These are phyloP conservation scores for Diaporthe vexans DNA, from an alignment of 2,329 filamentous ascomycete species.

Conservation along the genomic window DNA sequence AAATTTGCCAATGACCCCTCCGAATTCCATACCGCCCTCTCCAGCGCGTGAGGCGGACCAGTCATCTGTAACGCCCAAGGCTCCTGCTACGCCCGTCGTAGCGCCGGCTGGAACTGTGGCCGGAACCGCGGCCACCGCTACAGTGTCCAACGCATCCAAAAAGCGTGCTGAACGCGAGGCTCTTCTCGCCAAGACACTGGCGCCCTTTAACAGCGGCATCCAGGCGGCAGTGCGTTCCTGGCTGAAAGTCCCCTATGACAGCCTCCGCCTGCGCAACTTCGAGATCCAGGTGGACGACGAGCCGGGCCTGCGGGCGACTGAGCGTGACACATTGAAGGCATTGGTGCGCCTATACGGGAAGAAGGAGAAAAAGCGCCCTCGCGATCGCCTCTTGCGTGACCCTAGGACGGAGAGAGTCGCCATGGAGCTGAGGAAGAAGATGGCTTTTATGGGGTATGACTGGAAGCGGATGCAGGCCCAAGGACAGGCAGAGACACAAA, in stretches of 20 bases:
- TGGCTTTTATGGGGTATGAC: constrained; percentile 90
- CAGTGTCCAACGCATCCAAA: neutral
- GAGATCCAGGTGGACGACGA: constrained; percentile 63
- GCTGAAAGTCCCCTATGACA: constrained; percentile 63
- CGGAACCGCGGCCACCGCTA: neutral
- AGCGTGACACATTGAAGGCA: constrained; percentile 61
- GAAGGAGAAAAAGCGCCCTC: constrained; percentile 81
- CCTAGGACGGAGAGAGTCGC: constrained; percentile 73
- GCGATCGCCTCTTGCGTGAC: constrained; percentile 90
- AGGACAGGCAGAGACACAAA: constrained; percentile 22
- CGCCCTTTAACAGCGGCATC: constrained; percentile 55
- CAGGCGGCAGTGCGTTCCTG: constrained; percentile 61
- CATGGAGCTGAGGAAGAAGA: constrained; percentile 84
- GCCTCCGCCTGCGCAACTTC: constrained; percentile 61
- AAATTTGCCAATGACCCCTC: neutral
- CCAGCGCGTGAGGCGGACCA: neutral
- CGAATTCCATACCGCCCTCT: neutral
- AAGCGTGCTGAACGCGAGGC: constrained; percentile 42
- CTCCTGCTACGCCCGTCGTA: constrained; percentile 28
- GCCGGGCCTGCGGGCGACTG: constrained; percentile 50
- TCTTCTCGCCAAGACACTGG: constrained; percentile 52
- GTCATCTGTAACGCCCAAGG: constrained; percentile 24
- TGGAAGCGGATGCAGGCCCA: constrained; percentile 70
- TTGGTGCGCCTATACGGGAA: constrained; percentile 66
- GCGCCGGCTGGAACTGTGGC: neutral